Evolutionary conservation across 179 eudicot species (phyloP).

Genomic region (Dionaea muscipula): DNA sequence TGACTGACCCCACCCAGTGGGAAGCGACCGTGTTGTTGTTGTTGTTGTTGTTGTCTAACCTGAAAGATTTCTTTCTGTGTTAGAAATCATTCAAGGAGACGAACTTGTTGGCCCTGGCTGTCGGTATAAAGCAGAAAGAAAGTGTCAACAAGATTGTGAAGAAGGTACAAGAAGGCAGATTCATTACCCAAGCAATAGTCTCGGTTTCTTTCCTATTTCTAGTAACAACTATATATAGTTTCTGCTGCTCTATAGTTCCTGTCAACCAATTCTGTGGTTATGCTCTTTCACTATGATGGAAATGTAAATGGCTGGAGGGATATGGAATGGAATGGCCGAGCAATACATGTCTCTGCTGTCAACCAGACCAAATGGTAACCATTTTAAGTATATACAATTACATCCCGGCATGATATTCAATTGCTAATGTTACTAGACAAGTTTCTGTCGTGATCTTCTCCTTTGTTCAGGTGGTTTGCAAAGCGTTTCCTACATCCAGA

Average conservation of each 20-base stretch:
- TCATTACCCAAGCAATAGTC: not conserved
- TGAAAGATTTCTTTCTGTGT: too few species aligned
- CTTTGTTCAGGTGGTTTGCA: slow-evolving; percentile 60
- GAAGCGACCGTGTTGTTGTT: too few species aligned
- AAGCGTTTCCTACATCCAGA: slow-evolving; percentile 72
- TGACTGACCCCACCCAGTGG: too few species aligned
- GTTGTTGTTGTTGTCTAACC: too few species aligned
- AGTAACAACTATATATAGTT: not conserved
- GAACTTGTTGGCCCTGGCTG: slow-evolving; percentile 60
- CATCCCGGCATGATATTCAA: not conserved
- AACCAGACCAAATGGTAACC: slow-evolving; percentile 59
- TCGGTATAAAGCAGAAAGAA: slow-evolving; percentile 49
- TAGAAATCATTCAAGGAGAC: slow-evolving; percentile 13
- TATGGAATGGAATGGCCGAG: slow-evolving; percentile 39
- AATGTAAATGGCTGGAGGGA: slow-evolving; percentile 55
- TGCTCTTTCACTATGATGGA: slow-evolving; percentile 69
- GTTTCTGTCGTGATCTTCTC: not conserved
- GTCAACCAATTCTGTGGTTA: slow-evolving; percentile 29
- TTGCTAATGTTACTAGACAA: not conserved
- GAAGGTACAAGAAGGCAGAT: slow-evolving; percentile 24
- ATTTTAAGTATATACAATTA: not conserved
- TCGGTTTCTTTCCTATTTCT: not conserved
- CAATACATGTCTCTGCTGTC: slow-evolving; percentile 49
- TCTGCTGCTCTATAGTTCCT: slow-evolving; percentile 34
- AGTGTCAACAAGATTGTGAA: slow-evolving; percentile 40